phyloP scores from a whole-genome alignment of 768 basidiomycete genomes.

The Russula brevipes region DNA sequence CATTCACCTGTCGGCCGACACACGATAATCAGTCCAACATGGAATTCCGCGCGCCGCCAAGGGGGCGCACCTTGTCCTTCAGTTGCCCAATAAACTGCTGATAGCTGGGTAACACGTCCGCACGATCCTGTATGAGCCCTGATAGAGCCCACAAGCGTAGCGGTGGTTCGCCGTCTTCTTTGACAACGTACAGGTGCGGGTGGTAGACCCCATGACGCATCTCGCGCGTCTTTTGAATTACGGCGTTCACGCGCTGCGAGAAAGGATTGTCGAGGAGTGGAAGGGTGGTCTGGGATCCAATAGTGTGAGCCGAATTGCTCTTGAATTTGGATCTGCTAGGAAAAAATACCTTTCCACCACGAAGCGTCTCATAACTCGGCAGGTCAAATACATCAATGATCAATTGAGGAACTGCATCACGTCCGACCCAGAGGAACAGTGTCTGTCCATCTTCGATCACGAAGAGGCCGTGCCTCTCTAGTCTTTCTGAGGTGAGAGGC shows the following conservation, averaged over 20 bases:
- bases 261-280: slow-evolving; percentile 88
- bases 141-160: slow-evolving; percentile 94
- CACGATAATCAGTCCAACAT: slow-evolving; percentile 7
- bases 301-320: not conserved
- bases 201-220: slow-evolving; percentile 89
- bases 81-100: slow-evolving; percentile 87
- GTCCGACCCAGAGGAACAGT: slow-evolving; percentile 97
- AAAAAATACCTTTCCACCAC: slow-evolving; percentile 78
- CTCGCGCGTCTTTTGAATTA: slow-evolving; percentile 92
- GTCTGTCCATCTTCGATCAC: slow-evolving; percentile 97
- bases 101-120: slow-evolving; percentile 92
- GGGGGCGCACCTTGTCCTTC: slow-evolving; percentile 71
- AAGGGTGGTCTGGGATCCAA: slow-evolving; percentile 63
- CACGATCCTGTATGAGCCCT: slow-evolving; percentile 90
- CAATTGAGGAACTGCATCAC: slow-evolving; percentile 95
- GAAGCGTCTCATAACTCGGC: slow-evolving; percentile 79
- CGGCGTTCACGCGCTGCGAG: slow-evolving; percentile 91
- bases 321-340: not conserved
- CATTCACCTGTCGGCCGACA: slow-evolving; percentile 23
- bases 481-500: slow-evolving; percentile 89
- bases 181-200: slow-evolving; percentile 92
- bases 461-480: slow-evolving; percentile 93
- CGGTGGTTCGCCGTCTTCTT: slow-evolving; percentile 96
- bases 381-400: slow-evolving; percentile 92
- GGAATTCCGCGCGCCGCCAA: not conserved